Base-by-base conservation (phyloP, 1,139 yeast genomes). In the Pichia sp. region DNA sequence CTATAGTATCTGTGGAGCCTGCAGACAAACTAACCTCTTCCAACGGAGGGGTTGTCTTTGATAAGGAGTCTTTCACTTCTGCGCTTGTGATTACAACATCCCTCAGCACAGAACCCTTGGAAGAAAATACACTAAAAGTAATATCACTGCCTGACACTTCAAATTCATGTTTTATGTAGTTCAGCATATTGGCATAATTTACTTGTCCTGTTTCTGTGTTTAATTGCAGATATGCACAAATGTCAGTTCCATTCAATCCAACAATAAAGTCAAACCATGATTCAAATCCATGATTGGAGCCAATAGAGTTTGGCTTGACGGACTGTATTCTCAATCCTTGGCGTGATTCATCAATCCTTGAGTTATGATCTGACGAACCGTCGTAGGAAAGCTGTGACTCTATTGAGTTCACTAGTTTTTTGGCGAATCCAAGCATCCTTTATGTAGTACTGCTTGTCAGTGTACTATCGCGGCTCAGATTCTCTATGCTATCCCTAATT, bases 401-500 rank as follows among this genome's bases (percentile, higher is more conserved):
- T 48, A 92, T 77, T 31, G 90, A 78, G 63, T 84, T 87, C 36
- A 90, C 97, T 50, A 91, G 70, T 64, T 84, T 87, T 68, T 85
- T 88, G 9, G 97, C 97, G 71, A 91, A 87, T 36, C 95, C 87
- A 71, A 90, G 87, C 97, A 90, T 90, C 0, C 12, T 31, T n/a
- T n/a, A n/a, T n/a, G n/a, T n/a, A n/a, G n/a, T n/a, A n/a, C n/a
- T n/a, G n/a, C n/a, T 8, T 30, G 17, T 31, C 34, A 31, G 34
- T 31, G 24, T 20, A 20, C 3, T 20, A 20, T 20, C 24, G 24
- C 24, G 24, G 24, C 24, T 20, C 24, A 20, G 24, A 20, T 20
- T 20, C 24, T 20, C 24, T 20, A 20, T 20, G 24, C 24, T 20
- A 20, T 20, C 24, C 24, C 24, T 20, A 20, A 20, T 20, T 20